A percentile compares a stretch with the other conserved stretches of the same genome.
Evolutionary conservation across 208 protist genomes (phyloP).

Genomic region (Herpetomonas samuelpessoai): DNA sequence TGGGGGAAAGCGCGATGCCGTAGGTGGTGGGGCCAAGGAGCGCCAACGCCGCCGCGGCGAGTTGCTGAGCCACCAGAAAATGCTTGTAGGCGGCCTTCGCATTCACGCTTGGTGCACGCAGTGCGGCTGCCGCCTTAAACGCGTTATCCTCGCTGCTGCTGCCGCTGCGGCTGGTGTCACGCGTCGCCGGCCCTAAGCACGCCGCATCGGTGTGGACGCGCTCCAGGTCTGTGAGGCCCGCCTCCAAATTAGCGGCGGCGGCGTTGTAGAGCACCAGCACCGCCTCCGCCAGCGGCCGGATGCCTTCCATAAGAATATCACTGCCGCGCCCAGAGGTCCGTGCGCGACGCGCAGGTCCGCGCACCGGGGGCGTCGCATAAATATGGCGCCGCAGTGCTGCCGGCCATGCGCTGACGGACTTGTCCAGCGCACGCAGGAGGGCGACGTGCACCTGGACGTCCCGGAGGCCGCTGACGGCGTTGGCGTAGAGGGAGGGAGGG

Average conservation of each 20-base stretch:
- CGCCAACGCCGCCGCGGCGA: constrained; percentile 22
- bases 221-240: constrained; percentile 33
- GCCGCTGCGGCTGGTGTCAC: constrained; percentile 12
- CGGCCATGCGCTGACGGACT: constrained; percentile 41
- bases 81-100: constrained; percentile 51
- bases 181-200: constrained; percentile 4
- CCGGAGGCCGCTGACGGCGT: constrained; percentile 20
- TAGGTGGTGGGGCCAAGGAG: constrained; percentile 16
- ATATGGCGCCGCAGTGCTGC: constrained; percentile 30
- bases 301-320: constrained; percentile 10
- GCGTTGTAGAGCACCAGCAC: constrained; percentile 67
- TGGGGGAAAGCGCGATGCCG: constrained; percentile 21
- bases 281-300: constrained; percentile 38
- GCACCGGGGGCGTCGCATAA: constrained; percentile 11
- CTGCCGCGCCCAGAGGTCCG: neutral
- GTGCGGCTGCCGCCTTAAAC: neutral
- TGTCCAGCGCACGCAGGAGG: constrained; percentile 50
- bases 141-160: constrained; percentile 10
- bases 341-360: constrained; percentile 9
- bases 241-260: constrained; percentile 34
- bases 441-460: constrained; percentile 34
- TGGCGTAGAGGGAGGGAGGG: constrained; percentile 23
- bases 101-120: constrained; percentile 28
- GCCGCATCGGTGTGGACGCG: constrained; percentile 28
- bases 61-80: constrained; percentile 30